Evolutionary conservation across 2,329 filamentous ascomycete genomes (phyloP).

Genomic region (Epichloe scottii): DNA sequence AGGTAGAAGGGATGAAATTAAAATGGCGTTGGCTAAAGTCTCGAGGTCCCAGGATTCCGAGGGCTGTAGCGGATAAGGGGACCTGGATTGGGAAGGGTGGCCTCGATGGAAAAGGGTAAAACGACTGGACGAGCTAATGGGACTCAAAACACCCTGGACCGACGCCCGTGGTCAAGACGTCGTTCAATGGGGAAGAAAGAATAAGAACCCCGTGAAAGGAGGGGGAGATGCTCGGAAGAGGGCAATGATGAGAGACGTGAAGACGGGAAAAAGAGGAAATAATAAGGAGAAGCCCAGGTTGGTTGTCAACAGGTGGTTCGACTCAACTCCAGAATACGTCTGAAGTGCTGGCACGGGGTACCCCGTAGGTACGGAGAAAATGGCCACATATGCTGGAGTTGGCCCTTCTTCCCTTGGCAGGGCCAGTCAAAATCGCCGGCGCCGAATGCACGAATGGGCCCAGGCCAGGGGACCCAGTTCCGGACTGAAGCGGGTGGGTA

Average conservation of each 20-base stretch:
- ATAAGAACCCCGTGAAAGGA: conserved; percentile 7
- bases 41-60: neutral
- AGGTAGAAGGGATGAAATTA: conserved; percentile 2
- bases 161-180: conserved; percentile 11
- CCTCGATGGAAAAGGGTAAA: conserved; percentile 11
- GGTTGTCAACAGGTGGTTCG: no score
- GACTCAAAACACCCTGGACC: conserved; percentile 16
- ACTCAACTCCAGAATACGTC: no score
- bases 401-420: neutral
- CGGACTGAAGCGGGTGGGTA: neutral
- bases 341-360: no score
- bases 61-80: neutral
- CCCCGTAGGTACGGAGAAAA: neutral
- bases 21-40: neutral
- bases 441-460: no score
- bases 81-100: conserved; percentile 3
- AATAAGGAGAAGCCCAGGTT: conserved; percentile 2
- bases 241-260: conserved; percentile 9
- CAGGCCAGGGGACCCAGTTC: neutral
- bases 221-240: conserved; percentile 9
- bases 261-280: conserved; percentile 11
- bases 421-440: no score
- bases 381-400: neutral
- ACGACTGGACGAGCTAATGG: conserved; percentile 24
- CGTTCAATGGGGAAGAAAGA: conserved; percentile 14